Percentiles rank a stretch among this genome's conserved stretches.
Evolutionary conservation across 2,329 filamentous ascomycete genomes (phyloP).

Genomic region (Phaeosphaeria sp.): DNA sequence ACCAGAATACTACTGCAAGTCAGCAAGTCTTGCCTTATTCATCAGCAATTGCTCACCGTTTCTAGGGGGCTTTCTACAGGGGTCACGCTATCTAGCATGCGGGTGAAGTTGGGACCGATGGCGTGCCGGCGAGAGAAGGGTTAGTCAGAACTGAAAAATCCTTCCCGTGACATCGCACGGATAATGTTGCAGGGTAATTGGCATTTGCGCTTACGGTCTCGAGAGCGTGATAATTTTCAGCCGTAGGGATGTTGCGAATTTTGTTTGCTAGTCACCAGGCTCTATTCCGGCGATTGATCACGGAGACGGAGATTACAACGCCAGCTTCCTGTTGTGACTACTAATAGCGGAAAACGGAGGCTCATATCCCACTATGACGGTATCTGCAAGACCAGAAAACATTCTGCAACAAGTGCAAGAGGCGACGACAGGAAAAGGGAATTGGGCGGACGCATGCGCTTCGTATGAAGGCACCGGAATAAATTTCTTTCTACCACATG

Average conservation of each 20-base stretch:
- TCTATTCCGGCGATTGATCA: background rate
- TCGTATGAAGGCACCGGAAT: too few species aligned
- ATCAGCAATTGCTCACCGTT: conserved; percentile 19
- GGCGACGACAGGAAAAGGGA: background rate
- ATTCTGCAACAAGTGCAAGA: background rate
- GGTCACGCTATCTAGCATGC: background rate
- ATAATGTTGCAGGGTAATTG: background rate
- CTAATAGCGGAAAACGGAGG: background rate
- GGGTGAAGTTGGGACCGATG: too few species aligned
- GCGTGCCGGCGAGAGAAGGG: background rate
- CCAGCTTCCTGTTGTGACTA: conserved; percentile 1
- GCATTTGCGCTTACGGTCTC: conserved; percentile 10
- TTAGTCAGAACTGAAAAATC: background rate
- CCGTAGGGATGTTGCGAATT: background rate
- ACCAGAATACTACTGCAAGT: conserved; percentile 20
- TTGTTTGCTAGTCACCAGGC: background rate
- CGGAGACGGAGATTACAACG: background rate
- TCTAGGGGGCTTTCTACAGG: background rate
- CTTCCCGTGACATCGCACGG: background rate
- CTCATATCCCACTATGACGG: background rate
- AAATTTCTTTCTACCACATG: too few species aligned
- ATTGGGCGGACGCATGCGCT: too few species aligned
- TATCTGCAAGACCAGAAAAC: background rate
- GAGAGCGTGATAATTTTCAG: conserved; percentile 14
- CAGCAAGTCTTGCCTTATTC: conserved; percentile 25